phyloP scores from a whole-genome alignment of 306 rosid species.

The Glycine tomentella region DNA sequence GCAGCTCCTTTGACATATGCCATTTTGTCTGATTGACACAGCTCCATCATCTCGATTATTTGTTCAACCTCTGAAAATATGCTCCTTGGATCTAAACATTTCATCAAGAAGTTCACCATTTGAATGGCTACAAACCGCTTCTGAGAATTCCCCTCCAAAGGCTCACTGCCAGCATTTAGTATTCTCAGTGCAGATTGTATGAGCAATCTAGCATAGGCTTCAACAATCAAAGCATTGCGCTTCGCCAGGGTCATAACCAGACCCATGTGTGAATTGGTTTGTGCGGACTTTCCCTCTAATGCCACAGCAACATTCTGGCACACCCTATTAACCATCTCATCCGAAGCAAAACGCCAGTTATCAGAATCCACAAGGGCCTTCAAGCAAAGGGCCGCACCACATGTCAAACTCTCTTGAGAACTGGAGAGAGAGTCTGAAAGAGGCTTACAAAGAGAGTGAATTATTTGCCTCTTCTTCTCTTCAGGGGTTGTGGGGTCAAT shows the following conservation, averaged over 20 bases:
- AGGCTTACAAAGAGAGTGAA: constrained; percentile 78
- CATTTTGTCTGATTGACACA: constrained; percentile 79
- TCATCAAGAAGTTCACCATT: constrained; percentile 89
- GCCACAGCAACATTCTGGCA: constrained; percentile 90
- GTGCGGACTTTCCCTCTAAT: constrained; percentile 75
- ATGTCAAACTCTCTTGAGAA: constrained; percentile 79
- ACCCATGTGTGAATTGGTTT: constrained; percentile 80
- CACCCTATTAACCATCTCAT: constrained; percentile 84
- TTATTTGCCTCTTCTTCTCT: constrained; percentile 66
- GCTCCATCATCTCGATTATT: constrained; percentile 81
- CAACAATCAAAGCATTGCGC: constrained; percentile 77
- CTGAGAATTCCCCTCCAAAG: constrained; percentile 77
- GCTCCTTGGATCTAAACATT: constrained; percentile 77
- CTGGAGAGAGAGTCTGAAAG: constrained; percentile 77
- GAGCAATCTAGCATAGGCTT: constrained; percentile 87
- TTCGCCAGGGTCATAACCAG: constrained; percentile 86
- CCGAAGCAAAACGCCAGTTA: constrained; percentile 89
- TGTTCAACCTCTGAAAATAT: constrained; percentile 72
- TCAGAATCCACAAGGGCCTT: constrained; percentile 88
- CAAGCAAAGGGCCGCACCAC: constrained; percentile 87
- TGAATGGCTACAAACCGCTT: constrained; percentile 75
- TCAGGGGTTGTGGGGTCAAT: constrained; percentile 90
- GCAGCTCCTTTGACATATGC: constrained; percentile 86
- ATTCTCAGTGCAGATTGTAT: constrained; percentile 71
- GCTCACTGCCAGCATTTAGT: constrained; percentile 60